Evolutionary conservation across 2,329 filamentous ascomycete genomes (phyloP).

Genomic region (Aspergillus transmontanensis): DNA sequence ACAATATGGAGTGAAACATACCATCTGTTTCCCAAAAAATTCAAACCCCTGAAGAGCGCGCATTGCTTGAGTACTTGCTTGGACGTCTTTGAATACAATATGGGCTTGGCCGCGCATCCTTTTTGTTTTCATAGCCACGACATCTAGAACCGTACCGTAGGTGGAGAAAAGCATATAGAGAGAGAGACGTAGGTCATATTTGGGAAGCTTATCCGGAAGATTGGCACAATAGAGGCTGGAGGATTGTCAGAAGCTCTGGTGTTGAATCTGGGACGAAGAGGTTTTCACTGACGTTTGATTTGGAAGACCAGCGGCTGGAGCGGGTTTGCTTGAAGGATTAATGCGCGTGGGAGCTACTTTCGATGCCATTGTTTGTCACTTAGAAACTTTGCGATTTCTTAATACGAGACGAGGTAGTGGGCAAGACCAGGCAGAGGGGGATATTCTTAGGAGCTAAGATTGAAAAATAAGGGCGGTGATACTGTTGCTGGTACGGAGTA

Average conservation of each 20-base stretch:
- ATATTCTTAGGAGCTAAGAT: background rate
- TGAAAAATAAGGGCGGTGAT: background rate
- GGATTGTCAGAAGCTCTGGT: conserved; percentile 22
- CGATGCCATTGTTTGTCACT: conserved; percentile 36
- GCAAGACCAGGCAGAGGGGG: background rate
- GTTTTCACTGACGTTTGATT: conserved; percentile 70
- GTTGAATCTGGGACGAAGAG: conserved; percentile 4
- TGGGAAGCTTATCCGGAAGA: conserved; percentile 86
- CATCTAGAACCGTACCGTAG: conserved; percentile 88
- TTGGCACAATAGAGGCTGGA: conserved; percentile 84
- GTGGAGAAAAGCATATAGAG: conserved; percentile 94
- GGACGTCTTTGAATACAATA: conserved; percentile 83
- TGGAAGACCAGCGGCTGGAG: conserved; percentile 57
- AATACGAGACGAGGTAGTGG: background rate
- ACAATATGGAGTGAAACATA: conserved; percentile 50
- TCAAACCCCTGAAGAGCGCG: conserved; percentile 80
- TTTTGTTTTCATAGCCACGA: conserved; percentile 83
- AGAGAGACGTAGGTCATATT: conserved; percentile 79
- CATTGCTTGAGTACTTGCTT: conserved; percentile 94
- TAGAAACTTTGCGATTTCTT: background rate
- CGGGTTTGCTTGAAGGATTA: conserved; percentile 40
- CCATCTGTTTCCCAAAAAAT: conserved; percentile 83
- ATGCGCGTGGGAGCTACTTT: conserved; percentile 44
- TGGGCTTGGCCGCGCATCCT: conserved; percentile 98
- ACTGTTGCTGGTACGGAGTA: background rate